Base-by-base conservation (phyloP, 2,329 filamentous ascomycete genomes). In the Fusarium anthophilum region DNA sequence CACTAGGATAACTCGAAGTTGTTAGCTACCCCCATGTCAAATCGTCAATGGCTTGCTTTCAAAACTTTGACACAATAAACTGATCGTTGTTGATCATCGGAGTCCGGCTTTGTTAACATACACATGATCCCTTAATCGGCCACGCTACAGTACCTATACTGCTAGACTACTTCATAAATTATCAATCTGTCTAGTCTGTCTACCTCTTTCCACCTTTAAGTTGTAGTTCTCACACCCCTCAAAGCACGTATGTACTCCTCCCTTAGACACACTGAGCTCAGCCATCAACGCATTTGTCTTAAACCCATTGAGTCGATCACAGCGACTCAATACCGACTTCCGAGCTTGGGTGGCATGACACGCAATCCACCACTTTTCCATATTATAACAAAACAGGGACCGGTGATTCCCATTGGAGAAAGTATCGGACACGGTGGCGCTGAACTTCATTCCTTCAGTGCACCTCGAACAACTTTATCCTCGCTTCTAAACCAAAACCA, bases 401-500 rank as follows among this genome's bases (percentile, higher is more conserved):
- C 22, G 22, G 18, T 8, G 44, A 26, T 48, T 66, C 54, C n/a
- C 41, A 20, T 20, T 45, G 38, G 28, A 50, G 47, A 56, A 43
- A 41, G 48, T 26, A 26, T 43, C 15, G 26, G 26, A 41, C 30
- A 32, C 51, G 10, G 63, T 74, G 71, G 71, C 71, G 71, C 38
- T 50, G 30, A 48, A 44, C 57, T 55, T 17, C 71, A 74, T 74
- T 74, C 71, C 71, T 69, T 18, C 15, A 26, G 24, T 44, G n/a
- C 38, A 32, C 35, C 44, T 63, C 57, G 64, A 56, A 69, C 43
- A 63, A 37, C 70, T 59, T 51, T 53, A 63, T 63, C 11, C 30
- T 38, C 39, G 41, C 35, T 47, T 62, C 67, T 67, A 63, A 39
- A 28, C 57, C 54, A 59, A 63, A 58, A 37, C 47, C 70, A 58